Percentiles rank a stretch among this genome's conserved stretches.
phyloP scores from a whole-genome alignment of 2,329 filamentous ascomycete species.

The Alternaria brassicicola region DNA sequence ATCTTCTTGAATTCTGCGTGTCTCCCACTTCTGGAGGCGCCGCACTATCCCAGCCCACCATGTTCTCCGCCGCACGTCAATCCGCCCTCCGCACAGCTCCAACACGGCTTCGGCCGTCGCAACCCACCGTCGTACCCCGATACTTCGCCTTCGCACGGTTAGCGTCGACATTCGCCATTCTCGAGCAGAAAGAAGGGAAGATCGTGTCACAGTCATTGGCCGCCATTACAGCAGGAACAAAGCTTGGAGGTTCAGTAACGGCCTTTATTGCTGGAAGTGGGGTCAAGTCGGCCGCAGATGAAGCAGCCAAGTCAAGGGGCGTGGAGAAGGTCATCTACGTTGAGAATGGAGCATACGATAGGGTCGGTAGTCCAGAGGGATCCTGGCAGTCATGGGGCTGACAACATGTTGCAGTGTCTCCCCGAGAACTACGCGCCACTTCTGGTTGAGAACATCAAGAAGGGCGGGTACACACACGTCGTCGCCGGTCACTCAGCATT shows the following conservation, averaged over 20 bases:
- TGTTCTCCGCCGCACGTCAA: constrained; percentile 47
- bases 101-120: constrained; percentile 52
- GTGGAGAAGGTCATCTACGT: constrained; percentile 90
- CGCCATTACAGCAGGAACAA: constrained; percentile 83
- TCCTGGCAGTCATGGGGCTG: not conserved
- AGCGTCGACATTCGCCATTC: constrained; percentile 84
- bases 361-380: constrained; percentile 59
- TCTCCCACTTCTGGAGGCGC: not conserved
- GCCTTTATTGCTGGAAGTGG: constrained; percentile 85
- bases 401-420: constrained; percentile 63
- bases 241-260: constrained; percentile 83
- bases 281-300: constrained; percentile 75
- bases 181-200: constrained; percentile 91
- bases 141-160: constrained; percentile 69
- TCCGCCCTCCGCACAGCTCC: constrained; percentile 47
- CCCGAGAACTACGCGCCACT: constrained; percentile 94
- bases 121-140: constrained; percentile 47
- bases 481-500: constrained; percentile 92
- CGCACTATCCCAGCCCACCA: constrained; percentile 20
- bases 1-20: not conserved
- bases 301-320: constrained; percentile 87
- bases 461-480: constrained; percentile 90
- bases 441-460: constrained; percentile 94
- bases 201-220: constrained; percentile 82
- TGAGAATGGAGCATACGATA: constrained; percentile 89